Evolutionary conservation across 257 asterid genomes (phyloP), one percentile per base, ranked within the genome.

Genomic region (Apocynum venetum): DNA sequence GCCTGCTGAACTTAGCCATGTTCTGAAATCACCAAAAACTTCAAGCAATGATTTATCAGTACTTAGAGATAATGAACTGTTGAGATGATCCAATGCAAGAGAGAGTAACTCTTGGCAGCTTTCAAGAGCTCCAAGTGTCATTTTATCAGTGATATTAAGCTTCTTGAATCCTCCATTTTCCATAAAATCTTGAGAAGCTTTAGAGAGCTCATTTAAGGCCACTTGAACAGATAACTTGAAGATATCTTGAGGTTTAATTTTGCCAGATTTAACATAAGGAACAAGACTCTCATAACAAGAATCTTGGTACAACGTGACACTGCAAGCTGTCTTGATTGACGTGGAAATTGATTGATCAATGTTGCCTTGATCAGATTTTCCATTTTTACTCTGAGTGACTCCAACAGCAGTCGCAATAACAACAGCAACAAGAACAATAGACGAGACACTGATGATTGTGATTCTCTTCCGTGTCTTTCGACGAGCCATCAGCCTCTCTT

Each of bases 1-100:
- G 41, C 88, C 93, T 0, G 98, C 91, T 4, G 98, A 86, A 68
- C 97, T 93, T 56, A 93, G 77, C 98, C 98, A 93, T 0, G 97
- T 93, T 38, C 81, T 67, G 60, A 93, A 60, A 81, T 92, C 97
- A 15, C 73, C 85, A 0, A 90, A 80, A 6, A 79, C 85, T 17
- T 85, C 83, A 2, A 59, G 19, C 53, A 87, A 36, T 0, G 85
- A 82, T 66, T 6, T 41, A 57, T 79, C 84, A 11, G 41, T 47
- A 9, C 4, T 14, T 2, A 76, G n/a, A 7, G 97, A 66, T 52
- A 89, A 38, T 0, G 97, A 82, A 31, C 17, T 71, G 60, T 88
- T 92, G 82, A 93, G 96, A 47, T 81, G 84, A 64, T 88, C 88
- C 25, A 85, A 25, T 8, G 88, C 83, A 1, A 88, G 86, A 19